These are phyloP conservation scores for Globisporangium yorkense DNA, from an alignment of 352 stramenopile genomes.

Conservation along the genomic window DNA sequence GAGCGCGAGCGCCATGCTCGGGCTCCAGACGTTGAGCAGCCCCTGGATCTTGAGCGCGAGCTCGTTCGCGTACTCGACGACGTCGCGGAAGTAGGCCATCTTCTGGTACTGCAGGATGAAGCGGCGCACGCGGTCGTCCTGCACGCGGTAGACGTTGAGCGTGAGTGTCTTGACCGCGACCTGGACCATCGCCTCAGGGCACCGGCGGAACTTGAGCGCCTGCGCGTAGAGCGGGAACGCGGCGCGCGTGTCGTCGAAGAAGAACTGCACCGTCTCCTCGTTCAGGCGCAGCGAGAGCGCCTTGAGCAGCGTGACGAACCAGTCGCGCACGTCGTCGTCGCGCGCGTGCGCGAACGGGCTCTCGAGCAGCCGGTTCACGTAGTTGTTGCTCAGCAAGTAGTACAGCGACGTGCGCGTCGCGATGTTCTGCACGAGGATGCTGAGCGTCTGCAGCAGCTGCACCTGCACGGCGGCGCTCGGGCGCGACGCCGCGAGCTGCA, in stretches of 20 bases:
- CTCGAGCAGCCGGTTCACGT: conserved; percentile 91
- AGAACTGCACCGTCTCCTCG: conserved; percentile 88
- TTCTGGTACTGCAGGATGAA: conserved; percentile 74
- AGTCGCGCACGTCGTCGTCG: conserved; percentile 85
- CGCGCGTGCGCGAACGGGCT: conserved; percentile 58
- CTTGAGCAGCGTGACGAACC: conserved; percentile 88
- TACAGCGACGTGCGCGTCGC: conserved; percentile 88
- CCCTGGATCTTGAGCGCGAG: conserved; percentile 73
- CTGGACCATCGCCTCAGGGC: conserved; percentile 80
- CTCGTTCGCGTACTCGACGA: conserved; percentile 70
- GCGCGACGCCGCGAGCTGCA: conserved; percentile 68
- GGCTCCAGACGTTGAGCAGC: conserved; percentile 55
- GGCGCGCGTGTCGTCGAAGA: conserved; percentile 50
- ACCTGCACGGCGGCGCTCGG: conserved; percentile 77
- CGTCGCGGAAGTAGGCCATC: conserved; percentile 75
- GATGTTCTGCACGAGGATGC: conserved; percentile 90
- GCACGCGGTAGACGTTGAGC: conserved; percentile 78
- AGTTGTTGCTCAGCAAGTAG: conserved; percentile 95
- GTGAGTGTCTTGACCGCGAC: conserved; percentile 85
- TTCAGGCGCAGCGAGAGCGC: conserved; percentile 82
- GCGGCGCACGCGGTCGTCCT: conserved; percentile 63
- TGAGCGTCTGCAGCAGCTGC: conserved; percentile 91
- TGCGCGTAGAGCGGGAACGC: conserved; percentile 73
- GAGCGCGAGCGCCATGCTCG: conserved; percentile 16
- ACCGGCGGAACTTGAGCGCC: conserved; percentile 62